A percentile compares a stretch with the other conserved stretches of the same genome.
These are phyloP conservation scores for Syzygium aqueum DNA, from an alignment of 345 rosid genomes.

Conservation along the genomic window DNA sequence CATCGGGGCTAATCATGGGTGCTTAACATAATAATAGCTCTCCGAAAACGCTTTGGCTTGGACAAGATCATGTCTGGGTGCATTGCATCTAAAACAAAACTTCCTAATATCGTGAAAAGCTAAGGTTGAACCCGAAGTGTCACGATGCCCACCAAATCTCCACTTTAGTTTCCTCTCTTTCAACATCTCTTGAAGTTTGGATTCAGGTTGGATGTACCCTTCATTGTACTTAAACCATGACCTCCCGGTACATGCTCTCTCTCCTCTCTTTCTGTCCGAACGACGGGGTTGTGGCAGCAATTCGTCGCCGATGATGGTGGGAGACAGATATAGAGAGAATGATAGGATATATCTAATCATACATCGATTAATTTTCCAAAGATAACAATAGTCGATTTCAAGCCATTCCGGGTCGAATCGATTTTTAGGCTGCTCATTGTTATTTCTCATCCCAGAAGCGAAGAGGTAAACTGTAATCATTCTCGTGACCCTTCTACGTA, in stretches of 20 bases:
- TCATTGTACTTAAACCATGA: background rate
- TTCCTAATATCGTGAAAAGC: background rate
- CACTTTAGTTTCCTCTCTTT: background rate
- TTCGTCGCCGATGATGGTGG: rapidly evolving
- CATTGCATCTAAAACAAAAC: background rate
- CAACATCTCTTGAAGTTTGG: background rate
- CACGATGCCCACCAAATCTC: background rate
- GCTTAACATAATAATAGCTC: background rate
- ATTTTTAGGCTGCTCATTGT: background rate
- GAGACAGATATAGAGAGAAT: background rate
- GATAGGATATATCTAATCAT: background rate
- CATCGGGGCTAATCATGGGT: background rate
- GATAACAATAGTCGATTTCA: background rate
- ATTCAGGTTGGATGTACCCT: background rate
- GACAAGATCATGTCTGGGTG: background rate
- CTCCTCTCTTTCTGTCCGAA: background rate
- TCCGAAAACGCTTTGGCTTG: background rate
- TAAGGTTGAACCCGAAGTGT: background rate
- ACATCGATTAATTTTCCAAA: background rate
- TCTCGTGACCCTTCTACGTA: background rate
- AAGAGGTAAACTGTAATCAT: background rate
- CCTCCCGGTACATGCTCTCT: background rate
- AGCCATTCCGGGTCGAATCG: background rate
- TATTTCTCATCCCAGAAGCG: background rate
- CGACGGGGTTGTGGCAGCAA: background rate